phyloP scores from a whole-genome alignment of 164 flowering plant genomes.

The Tinospora cordifolia region DNA sequence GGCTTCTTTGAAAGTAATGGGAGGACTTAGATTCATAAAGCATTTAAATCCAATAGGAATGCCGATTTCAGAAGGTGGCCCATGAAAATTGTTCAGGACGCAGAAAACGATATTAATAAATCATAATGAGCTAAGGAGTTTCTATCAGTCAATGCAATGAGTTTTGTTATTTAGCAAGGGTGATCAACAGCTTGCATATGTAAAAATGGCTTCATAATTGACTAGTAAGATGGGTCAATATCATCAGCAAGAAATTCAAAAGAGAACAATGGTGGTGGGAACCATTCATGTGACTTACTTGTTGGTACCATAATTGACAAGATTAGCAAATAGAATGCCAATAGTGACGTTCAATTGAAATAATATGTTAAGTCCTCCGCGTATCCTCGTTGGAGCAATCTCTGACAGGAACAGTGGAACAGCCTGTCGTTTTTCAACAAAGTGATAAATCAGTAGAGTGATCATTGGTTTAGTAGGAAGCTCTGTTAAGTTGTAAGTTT shows the following conservation, averaged over 20 bases:
- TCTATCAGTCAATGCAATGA: constrained; percentile 5
- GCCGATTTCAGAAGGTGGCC: neutral
- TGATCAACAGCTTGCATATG: neutral
- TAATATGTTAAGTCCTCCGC: constrained; percentile 86
- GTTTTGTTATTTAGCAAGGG: neutral
- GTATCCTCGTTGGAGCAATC: constrained; percentile 88
- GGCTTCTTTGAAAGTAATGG: too few species aligned
- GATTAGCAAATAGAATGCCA: constrained; percentile 88
- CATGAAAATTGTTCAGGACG: neutral
- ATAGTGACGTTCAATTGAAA: constrained; percentile 90
- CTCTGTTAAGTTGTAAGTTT: too few species aligned
- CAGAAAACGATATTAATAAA: neutral
- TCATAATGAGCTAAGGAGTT: neutral
- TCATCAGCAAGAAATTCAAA: neutral
- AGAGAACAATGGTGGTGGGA: neutral
- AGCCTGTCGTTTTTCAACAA: constrained; percentile 39
- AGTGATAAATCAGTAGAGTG: neutral
- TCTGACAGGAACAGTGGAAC: constrained; percentile 92
- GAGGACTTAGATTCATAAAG: too few species aligned
- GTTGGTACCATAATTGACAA: constrained; percentile 81
- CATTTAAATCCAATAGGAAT: too few species aligned
- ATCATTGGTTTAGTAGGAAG: too few species aligned
- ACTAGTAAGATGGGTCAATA: neutral
- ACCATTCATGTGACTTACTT: constrained; percentile 40
- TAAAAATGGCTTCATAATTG: constrained; percentile 2